Percentiles rank a stretch among this genome's conserved stretches.
Evolutionary conservation across 1,284 basidiomycete species (phyloP).

Genomic region (Cutaneotrichosporon daszewskae): DNA sequence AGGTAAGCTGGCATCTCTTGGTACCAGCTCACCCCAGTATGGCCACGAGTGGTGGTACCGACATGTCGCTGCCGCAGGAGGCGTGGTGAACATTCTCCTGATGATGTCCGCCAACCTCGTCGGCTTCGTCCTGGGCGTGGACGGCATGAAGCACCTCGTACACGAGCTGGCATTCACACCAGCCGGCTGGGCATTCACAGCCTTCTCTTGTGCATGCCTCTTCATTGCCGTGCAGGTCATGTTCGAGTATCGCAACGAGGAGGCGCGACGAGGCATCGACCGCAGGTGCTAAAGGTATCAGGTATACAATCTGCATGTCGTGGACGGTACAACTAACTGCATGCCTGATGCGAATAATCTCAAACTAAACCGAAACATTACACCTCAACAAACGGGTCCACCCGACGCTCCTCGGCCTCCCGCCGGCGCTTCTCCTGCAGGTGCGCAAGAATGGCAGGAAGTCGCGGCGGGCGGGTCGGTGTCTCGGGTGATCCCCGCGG

Average conservation of each 20-base stretch:
- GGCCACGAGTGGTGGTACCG: slow-evolving; percentile 71
- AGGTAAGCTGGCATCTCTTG: slow-evolving; percentile 52
- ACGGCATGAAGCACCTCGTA: slow-evolving; percentile 71
- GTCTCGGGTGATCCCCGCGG: too few relatives aligned
- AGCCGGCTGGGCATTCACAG: slow-evolving; percentile 58
- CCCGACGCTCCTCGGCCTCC: too few relatives aligned
- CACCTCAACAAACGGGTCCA: too few relatives aligned
- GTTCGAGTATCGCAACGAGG: slow-evolving; percentile 75
- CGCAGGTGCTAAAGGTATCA: slow-evolving; percentile 38
- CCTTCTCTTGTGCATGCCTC: slow-evolving; percentile 59
- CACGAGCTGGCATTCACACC: slow-evolving; percentile 58
- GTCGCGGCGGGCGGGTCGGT: too few relatives aligned
- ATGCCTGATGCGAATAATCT: too few relatives aligned
- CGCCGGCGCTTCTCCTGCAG: too few relatives aligned
- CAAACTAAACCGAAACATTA: too few relatives aligned
- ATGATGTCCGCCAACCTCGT: slow-evolving; percentile 94
- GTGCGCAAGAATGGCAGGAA: too few relatives aligned
- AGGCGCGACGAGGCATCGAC: slow-evolving; percentile 40
- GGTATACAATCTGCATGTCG: neutral
- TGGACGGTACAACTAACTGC: too few relatives aligned
- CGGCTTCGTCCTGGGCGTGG: slow-evolving; percentile 86
- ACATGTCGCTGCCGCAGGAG: slow-evolving; percentile 77
- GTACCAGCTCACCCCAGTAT: slow-evolving; percentile 52
- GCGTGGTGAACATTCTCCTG: slow-evolving; percentile 75
- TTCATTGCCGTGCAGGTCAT: slow-evolving; percentile 86